Conservation (phyloP, 352 stramenopile genomes). For the Phytophthora hibernalis region DNA sequence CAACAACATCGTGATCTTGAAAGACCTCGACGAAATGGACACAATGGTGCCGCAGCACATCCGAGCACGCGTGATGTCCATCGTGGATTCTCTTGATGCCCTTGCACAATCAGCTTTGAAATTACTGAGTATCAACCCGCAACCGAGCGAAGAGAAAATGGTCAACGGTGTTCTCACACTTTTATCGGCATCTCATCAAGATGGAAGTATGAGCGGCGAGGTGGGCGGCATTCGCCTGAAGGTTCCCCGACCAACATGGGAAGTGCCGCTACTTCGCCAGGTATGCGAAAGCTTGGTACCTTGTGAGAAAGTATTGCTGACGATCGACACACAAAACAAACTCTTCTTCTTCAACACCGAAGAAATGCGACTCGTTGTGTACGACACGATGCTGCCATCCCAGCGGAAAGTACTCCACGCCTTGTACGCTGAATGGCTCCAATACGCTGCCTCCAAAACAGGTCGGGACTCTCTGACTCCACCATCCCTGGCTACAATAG, state of each 20-base stretch:
- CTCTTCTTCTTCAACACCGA: conserved; percentile 73
- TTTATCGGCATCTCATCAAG: conserved; percentile 47
- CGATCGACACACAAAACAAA: conserved; percentile 56
- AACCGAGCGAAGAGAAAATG: conserved; percentile 66
- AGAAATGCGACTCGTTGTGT: conserved; percentile 60
- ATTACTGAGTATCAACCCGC: conserved; percentile 70
- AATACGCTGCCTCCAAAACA: conserved; percentile 26
- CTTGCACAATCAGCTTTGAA: conserved; percentile 72
- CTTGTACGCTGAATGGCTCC: conserved; percentile 71
- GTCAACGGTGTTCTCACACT: conserved; percentile 60
- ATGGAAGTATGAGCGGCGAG: conserved; percentile 44
- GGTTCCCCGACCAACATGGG: conserved; percentile 43
- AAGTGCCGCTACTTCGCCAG: conserved; percentile 54
- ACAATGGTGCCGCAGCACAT: conserved; percentile 79
- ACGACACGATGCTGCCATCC: conserved; percentile 61
- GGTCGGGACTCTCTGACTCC: conserved; percentile 5
- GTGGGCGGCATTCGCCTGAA: conserved; percentile 46
- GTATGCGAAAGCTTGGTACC: conserved; percentile 66
- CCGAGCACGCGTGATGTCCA: conserved; percentile 73
- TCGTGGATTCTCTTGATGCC: conserved; percentile 58
- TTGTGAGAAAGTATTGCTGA: conserved; percentile 64
- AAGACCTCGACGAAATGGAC: conserved; percentile 79
- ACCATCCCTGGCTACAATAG: conserved; percentile 10
- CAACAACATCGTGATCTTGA: conserved; percentile 68
- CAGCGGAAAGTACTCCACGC: conserved; percentile 70